phyloP scores from a whole-genome alignment of 768 basidiomycete species.

The Pleurotus sapidus region DNA sequence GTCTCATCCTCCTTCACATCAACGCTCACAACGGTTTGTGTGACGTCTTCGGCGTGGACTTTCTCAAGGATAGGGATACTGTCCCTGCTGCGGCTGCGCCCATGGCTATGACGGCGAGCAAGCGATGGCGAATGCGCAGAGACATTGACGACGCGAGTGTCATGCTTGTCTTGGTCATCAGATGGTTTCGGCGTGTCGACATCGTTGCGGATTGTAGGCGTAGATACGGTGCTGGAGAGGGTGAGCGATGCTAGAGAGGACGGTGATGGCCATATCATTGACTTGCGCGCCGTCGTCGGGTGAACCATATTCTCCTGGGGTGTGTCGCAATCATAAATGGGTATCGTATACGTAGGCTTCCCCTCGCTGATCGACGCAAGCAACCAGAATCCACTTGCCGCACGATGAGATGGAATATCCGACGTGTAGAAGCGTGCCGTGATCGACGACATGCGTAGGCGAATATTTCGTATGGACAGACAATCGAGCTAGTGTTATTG shows the following conservation, averaged over 20 bases:
- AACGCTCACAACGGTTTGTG: constrained; percentile 6
- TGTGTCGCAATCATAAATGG: constrained; percentile 63
- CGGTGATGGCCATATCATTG: constrained; percentile 18
- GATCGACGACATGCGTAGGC: constrained; percentile 38
- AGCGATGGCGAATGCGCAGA: constrained; percentile 24
- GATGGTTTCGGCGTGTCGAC: no score
- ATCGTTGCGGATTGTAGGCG: no score
- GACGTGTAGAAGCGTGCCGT: constrained; percentile 64
- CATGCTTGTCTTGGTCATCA: no score
- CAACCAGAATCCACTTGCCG: constrained; percentile 75
- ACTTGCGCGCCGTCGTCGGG: constrained; percentile 25
- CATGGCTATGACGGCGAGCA: constrained; percentile 13
- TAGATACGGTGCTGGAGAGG: no score
- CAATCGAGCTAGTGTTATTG: constrained; percentile 59
- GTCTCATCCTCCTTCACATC: constrained; percentile 15
- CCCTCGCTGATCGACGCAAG: constrained; percentile 75
- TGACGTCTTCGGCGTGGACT: constrained; percentile 15
- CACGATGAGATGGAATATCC: constrained; percentile 67
- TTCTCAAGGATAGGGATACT: constrained; percentile 13
- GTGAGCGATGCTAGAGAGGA: no score
- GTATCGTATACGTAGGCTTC: constrained; percentile 72
- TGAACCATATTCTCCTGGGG: constrained; percentile 23
- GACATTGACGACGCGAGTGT: constrained; percentile 31
- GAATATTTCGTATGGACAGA: constrained; percentile 26
- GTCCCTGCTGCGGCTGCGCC: constrained; percentile 16